A percentile compares a stretch with the other conserved stretches of the same genome.
These are phyloP conservation scores for Cutaneotrichosporon curvatum DNA, from an alignment of 1,284 basidiomycete species.

Conservation along the genomic window DNA sequence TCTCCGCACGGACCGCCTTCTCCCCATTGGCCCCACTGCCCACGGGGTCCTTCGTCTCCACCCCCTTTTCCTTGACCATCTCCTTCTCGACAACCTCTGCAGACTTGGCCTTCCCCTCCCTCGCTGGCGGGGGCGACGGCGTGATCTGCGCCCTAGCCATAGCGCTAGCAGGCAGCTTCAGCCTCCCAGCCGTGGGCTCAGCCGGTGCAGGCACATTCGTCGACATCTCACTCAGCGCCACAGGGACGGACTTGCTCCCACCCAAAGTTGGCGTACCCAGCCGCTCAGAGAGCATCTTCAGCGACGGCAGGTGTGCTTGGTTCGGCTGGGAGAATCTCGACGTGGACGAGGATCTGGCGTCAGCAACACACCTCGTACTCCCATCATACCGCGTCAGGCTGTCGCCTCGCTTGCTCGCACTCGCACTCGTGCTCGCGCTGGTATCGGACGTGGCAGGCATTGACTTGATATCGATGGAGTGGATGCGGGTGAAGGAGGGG, in stretches of 20 bases:
- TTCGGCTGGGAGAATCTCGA: not conserved
- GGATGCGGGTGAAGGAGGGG: too few species aligned
- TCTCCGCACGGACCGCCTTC: too few species aligned
- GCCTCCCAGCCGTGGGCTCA: constrained; percentile 47
- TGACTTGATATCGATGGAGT: too few species aligned
- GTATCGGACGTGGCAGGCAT: too few species aligned
- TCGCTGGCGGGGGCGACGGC: constrained; percentile 1
- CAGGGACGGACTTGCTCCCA: not conserved
- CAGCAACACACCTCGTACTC: too few species aligned
- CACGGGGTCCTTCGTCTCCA: too few species aligned
- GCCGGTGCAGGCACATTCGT: constrained; percentile 30
- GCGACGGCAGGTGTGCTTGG: not conserved
- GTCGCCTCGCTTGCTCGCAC: too few species aligned
- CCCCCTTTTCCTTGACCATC: not conserved
- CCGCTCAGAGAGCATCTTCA: not conserved
- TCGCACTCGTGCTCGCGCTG: too few species aligned
- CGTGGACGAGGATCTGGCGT: not conserved
- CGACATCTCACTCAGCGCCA: constrained; percentile 45
- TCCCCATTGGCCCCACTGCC: too few species aligned
- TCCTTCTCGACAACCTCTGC: not conserved
- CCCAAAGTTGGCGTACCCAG: not conserved
- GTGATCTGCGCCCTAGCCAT: constrained; percentile 49
- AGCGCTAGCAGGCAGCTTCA: constrained; percentile 57
- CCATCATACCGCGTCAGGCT: too few species aligned
- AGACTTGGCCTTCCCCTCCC: not conserved